Evolutionary conservation across 2,329 filamentous ascomycete species (phyloP), one percentile per base, ranked within the genome.

Genomic region (Thermochaetoides dissita): DNA sequence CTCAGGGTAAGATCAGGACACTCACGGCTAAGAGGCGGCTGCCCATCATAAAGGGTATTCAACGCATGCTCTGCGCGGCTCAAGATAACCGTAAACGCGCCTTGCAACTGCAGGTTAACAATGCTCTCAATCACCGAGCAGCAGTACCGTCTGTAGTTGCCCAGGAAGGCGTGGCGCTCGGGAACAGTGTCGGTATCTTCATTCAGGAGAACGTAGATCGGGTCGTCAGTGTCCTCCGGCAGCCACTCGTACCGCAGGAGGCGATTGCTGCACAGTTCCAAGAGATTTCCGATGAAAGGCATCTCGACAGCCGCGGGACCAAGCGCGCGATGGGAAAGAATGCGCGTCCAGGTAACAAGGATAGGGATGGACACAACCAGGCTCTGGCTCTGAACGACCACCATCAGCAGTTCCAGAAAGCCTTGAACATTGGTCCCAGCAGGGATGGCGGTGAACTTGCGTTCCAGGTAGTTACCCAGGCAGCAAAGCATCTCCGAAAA

Each of bases 171-270:
- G 62, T 98, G 91, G 24, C 87, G 76, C 58, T 98, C 91, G 0
- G 91, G 91, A 12, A 89, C 69, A 0, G 89, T 96, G 55, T 98
- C 91, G 43, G 94, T 93, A 57, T 98, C 91, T 55, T 96, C 88
- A 54, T 87, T 71, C 1, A 98, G 69, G 51, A 94, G 91, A 8
- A 85, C 67, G 45, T 87, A 74, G 0, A 83, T 88, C 2, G 84
- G 72, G 52, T 95, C 81, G 37, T 84, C 75, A 0, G 80, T 82
- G 48, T 94, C 83, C 49, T 89, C 79, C 0, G 87, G 84, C 2
- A 96, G 65, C 48, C 74, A 79, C 59, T 98, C 91, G 60, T 94
- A 98, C 42, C 85, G 80, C 46, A 96, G 72, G 41, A 96, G 68
- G 43, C 93, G 75, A 37, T 81, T 74, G 57, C 83, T 91, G 61